phyloP scores from a whole-genome alignment of 768 basidiomycete species.

The Trametes meyenii region DNA sequence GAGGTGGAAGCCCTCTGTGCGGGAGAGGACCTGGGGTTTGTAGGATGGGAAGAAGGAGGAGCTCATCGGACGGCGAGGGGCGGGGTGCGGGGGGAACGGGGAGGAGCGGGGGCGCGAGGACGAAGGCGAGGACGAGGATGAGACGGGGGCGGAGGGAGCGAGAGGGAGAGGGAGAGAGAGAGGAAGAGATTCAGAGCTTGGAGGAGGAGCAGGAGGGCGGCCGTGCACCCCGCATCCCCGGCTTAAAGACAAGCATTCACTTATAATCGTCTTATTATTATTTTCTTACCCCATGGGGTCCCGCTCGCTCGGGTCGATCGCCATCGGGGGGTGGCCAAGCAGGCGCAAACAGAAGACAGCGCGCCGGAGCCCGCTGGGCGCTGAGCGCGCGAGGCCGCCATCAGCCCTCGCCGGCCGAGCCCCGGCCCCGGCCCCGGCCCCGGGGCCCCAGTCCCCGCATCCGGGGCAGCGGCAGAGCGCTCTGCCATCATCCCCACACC shows the following conservation, averaged over 20 bases:
- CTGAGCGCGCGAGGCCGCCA: slow-evolving; percentile 5
- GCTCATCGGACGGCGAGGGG: slow-evolving; percentile 23
- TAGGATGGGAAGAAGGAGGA: slow-evolving; percentile 38
- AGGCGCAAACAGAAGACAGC: slow-evolving; percentile 3
- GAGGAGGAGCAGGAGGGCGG: slow-evolving; percentile 17
- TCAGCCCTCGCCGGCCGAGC: slow-evolving; percentile 21
- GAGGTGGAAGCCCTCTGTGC: slow-evolving; percentile 77
- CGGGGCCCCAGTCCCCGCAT: slow-evolving; percentile 10
- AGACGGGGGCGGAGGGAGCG: background rate
- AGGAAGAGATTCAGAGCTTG: background rate
- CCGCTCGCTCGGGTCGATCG: slow-evolving; percentile 10
- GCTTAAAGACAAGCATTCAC: slow-evolving; percentile 24
- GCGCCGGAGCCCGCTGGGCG: background rate
- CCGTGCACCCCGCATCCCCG: slow-evolving; percentile 22
- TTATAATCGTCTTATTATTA: slow-evolving; percentile 22
- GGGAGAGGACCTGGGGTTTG: slow-evolving; percentile 55
- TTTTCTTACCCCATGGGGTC: slow-evolving; percentile 19
- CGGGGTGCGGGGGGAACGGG: background rate
- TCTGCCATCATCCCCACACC: slow-evolving; percentile 20
- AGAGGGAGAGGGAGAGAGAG: background rate
- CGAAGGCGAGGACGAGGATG: background rate
- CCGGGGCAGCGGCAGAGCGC: slow-evolving; percentile 7
- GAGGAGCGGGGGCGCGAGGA: background rate
- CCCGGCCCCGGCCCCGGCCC: background rate
- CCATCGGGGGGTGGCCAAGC: slow-evolving; percentile 8